A percentile compares a stretch with the other conserved stretches of the same genome.
phyloP scores from a whole-genome alignment of 2,329 filamentous ascomycete genomes.

The Diaporthe velutina region DNA sequence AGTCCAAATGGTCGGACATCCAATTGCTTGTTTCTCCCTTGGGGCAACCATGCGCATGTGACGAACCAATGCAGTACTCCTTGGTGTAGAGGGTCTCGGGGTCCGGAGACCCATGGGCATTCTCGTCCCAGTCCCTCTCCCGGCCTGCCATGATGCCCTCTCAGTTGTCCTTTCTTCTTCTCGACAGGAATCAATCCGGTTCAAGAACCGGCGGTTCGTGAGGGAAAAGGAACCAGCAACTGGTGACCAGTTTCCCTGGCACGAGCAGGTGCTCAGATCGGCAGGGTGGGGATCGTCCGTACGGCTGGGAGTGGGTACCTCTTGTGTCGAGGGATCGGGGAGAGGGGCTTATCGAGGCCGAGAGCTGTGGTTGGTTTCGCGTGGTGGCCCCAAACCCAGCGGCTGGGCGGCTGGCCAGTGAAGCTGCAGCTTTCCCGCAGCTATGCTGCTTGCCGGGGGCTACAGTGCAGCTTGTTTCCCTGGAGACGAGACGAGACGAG shows the following conservation, averaged over 20 bases:
- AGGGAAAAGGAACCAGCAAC: background rate
- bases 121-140: conserved; percentile 53
- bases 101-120: conserved; percentile 72
- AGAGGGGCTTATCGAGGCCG: conserved; percentile 27
- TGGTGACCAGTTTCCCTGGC: background rate
- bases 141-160: conserved; percentile 60
- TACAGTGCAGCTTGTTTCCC: conserved; percentile 12
- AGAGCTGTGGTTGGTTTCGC: conserved; percentile 15
- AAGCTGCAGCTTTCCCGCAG: conserved; percentile 23
- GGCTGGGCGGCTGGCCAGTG: conserved; percentile 22
- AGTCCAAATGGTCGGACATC: conserved; percentile 27
- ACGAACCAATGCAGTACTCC: conserved; percentile 86
- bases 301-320: conserved; percentile 25
- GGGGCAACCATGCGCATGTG: conserved; percentile 36
- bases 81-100: conserved; percentile 95
- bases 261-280: conserved; percentile 17
- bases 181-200: background rate
- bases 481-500: conserved; percentile 28
- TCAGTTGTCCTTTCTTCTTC: background rate
- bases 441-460: background rate
- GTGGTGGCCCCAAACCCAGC: conserved; percentile 6
- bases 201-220: background rate
- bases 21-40: background rate
- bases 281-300: conserved; percentile 23
- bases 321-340: conserved; percentile 8